phyloP scores from a whole-genome alignment of 129 eudicot species.

The Flaveria brownii region DNA sequence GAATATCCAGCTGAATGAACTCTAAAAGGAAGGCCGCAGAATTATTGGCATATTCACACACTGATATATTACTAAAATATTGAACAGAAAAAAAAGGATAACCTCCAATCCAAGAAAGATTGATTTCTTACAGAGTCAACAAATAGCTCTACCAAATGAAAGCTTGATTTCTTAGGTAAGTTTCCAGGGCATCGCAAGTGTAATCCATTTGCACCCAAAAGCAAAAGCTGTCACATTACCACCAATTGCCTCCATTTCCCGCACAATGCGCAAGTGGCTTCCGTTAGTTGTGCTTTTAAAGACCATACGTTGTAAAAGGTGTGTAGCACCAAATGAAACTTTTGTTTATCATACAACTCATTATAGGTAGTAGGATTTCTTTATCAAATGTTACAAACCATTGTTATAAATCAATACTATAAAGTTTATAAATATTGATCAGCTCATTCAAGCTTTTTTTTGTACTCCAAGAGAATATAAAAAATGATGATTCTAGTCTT shows the following conservation, averaged over 20 bases:
- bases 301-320: slow-evolving; percentile 88
- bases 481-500: no score
- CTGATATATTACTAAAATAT: background rate
- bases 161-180: slow-evolving; percentile 42
- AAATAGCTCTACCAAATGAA: slow-evolving; percentile 88
- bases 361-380: slow-evolving; percentile 82
- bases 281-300: slow-evolving; percentile 79
- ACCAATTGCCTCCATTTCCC: slow-evolving; percentile 94
- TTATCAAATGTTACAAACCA: slow-evolving; percentile 4
- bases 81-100: slow-evolving; percentile 10
- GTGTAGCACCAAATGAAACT: slow-evolving; percentile 65
- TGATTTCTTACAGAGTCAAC: slow-evolving; percentile 83
- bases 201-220: slow-evolving; percentile 86
- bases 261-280: slow-evolving; percentile 77
- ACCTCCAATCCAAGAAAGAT: slow-evolving; percentile 86
- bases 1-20: slow-evolving; percentile 84
- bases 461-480: no score
- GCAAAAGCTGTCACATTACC: slow-evolving; percentile 73
- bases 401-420: no score
- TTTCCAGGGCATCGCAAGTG: slow-evolving; percentile 70
- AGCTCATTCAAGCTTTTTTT: no score
- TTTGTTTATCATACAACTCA: slow-evolving; percentile 67
- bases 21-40: slow-evolving; percentile 74
- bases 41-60: slow-evolving; percentile 57
- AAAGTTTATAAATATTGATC: no score